Evolutionary conservation across 225 moss, liverwort and hornwort species (phyloP).

Genomic region (Pseudoscleropodium purum): DNA sequence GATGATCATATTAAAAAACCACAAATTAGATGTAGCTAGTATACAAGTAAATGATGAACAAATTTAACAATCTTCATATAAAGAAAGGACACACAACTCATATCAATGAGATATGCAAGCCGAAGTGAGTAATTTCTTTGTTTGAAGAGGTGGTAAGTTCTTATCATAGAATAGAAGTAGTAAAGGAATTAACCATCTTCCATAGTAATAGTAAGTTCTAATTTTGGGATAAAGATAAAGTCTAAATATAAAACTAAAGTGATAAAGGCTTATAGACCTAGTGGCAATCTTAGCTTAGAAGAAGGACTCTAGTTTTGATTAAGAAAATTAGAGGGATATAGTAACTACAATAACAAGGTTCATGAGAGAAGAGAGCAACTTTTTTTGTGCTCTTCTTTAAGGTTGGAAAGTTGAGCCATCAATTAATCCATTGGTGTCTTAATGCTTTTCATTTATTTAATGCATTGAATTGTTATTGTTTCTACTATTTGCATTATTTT

Average conservation of each 20-base stretch:
- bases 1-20: not conserved
- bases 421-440: not conserved
- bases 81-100: not conserved
- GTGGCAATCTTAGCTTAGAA: not conserved
- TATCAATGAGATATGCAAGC: not conserved
- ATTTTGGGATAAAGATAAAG: not conserved
- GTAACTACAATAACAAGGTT: not conserved
- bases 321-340: accelerated
- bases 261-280: not conserved
- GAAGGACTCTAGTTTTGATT: accelerated
- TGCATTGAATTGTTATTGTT: not conserved
- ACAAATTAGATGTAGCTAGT: not conserved
- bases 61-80: not conserved
- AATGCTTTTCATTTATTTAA: not conserved
- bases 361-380: accelerated
- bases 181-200: not conserved
- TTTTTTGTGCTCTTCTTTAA: not conserved
- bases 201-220: not conserved
- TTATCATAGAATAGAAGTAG: accelerated
- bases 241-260: not conserved
- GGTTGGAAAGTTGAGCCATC: not conserved
- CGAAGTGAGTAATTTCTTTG: too few relatives aligned
- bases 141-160: not conserved
- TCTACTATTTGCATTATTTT: not conserved
- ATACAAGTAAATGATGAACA: accelerated